Percentiles rank a stretch among this genome's conserved stretches.
Evolutionary conservation across 2,329 filamentous ascomycete species (phyloP).

Genomic region (Plectosphaerella sp.): DNA sequence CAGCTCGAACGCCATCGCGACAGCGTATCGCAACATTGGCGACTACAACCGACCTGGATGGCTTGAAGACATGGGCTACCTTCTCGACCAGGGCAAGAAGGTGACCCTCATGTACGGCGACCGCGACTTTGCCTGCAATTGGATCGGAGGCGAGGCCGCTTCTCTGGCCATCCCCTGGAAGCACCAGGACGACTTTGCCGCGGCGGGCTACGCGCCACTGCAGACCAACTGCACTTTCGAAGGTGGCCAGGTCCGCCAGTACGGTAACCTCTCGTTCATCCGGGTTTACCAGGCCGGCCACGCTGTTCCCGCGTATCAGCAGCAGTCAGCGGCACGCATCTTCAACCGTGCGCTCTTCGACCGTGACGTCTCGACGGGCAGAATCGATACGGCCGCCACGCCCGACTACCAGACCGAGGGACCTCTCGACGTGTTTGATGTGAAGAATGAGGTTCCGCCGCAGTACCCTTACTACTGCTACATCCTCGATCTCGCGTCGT

Average conservation of each 20-base stretch:
- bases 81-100: slow-evolving; percentile 47
- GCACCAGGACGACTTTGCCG: slow-evolving; percentile 12
- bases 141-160: slow-evolving; percentile 42
- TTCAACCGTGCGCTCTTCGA: slow-evolving; percentile 39
- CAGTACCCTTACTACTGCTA: slow-evolving; percentile 19
- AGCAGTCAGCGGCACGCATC: slow-evolving; percentile 37
- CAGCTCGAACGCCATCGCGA: slow-evolving; percentile 6
- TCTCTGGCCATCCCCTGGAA: slow-evolving; percentile 35
- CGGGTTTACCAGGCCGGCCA: slow-evolving; percentile 56
- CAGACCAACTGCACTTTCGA: slow-evolving; percentile 53
- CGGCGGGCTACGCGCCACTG: slow-evolving; percentile 60
- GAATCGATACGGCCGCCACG: slow-evolving; percentile 11
- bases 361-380: slow-evolving; percentile 15
- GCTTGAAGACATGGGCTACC: slow-evolving; percentile 38
- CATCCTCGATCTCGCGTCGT: slow-evolving; percentile 14
- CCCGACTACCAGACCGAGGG: slow-evolving; percentile 13
- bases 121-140: slow-evolving; percentile 54
- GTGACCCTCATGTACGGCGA: slow-evolving; percentile 55
- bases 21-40: slow-evolving; percentile 16
- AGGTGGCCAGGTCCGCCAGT: slow-evolving; percentile 62
- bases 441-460: slow-evolving; percentile 13
- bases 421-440: slow-evolving; percentile 11
- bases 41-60: slow-evolving; percentile 22
- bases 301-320: slow-evolving; percentile 48
- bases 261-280: slow-evolving; percentile 59